Evolutionary conservation across 306 rosid genomes (phyloP), one percentile per base, ranked within the genome.

Genomic region (Oemleria cerasiformis): DNA sequence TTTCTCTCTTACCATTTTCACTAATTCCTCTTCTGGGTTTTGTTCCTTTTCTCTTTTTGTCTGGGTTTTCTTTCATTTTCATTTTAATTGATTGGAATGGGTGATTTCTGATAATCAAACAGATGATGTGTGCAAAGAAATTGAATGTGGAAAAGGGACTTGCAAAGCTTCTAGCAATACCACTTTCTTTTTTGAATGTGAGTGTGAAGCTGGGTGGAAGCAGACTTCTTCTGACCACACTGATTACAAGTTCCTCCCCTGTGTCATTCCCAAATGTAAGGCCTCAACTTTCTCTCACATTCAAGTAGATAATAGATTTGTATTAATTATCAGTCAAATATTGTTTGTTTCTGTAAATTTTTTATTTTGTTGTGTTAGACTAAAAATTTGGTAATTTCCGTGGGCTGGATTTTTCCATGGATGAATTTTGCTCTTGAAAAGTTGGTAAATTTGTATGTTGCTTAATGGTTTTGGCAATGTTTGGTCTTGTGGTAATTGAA

Each of bases 261-360:
- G 97, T 75, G 84, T 88, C 9, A 69, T 89, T 76, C 99, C 99
- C 75, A 76, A 91, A 43, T 94, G 99, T 89, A 78, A 82, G 84
- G 36, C 55, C 65, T 13, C 65, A 13, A 47, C 56, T 42, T 68
- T 69, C 60, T 77, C 54, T 61, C 50, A 8, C 53, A 45, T 34
- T 50, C n/a, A 50, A 50, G 9, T 36, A 6, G 47, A 19, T 67
- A 17, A 34, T 50, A 60, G 47, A 67, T 41, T 12, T n/a, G 14
- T 12, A 38, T 48, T 49, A 10, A 49, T 5, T 30, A n/a, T 34
- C 59, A 11, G 11, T 12, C 34, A 20, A 38, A 19, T 7, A 7
- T 2, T 51, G 6, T 38, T 19, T 63, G 1, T 7, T 30, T 30
- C 36, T 30, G 36, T 30, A 30, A 30, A 30, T 30, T 30, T 1